Evolutionary conservation across 1,284 basidiomycete species (phyloP), one percentile per base, ranked within the genome.

Genomic region (Retiboletus fuscus): DNA sequence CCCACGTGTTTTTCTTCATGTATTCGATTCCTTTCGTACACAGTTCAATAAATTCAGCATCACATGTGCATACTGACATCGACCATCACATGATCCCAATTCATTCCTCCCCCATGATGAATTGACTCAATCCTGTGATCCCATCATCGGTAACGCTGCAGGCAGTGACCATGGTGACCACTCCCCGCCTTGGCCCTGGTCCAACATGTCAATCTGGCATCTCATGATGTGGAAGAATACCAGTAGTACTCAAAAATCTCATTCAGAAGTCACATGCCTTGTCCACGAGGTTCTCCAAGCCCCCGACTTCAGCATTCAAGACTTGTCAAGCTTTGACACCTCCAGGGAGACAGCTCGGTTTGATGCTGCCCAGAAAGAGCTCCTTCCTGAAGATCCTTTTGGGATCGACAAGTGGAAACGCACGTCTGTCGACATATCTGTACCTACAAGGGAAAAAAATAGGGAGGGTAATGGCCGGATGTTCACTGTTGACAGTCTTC

Each of bases 41-140:
- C 62, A 66, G 6, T 73, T 70, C 64, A 73, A 73, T 13, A 47
- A 24, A 10, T 73, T 73, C 3, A n/a, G 71, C 16, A 60, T 73
- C 2, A 10, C 61, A 5, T 5, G 1, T 44, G 64, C 46, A 1
- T 73, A 73, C 13, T 2, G 8, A 0, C 64, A 73, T 63, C 16
- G n/a, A 15, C 64, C 64, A 15, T 73, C n/a, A 0, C 66, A 73
- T 1, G 28, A 73, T 28, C 67, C 64, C 0, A 15, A 73, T 1
- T 61, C 43, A 2, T 51, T 60, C 13, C 49, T 72, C 13, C 22
- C 60, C 64, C 41, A n/a, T 28, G 53, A 18, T 28, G 28, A 55
- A 2, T 16, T 49, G 22, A 55, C 26, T n/a, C 24, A 13, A 7
- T 24, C 20, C 49, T 8, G 6, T 24, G 10, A 51, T 24, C 20